Evolutionary conservation across 1,284 basidiomycete species (phyloP).

Genomic region (Golubevia pallescens): DNA sequence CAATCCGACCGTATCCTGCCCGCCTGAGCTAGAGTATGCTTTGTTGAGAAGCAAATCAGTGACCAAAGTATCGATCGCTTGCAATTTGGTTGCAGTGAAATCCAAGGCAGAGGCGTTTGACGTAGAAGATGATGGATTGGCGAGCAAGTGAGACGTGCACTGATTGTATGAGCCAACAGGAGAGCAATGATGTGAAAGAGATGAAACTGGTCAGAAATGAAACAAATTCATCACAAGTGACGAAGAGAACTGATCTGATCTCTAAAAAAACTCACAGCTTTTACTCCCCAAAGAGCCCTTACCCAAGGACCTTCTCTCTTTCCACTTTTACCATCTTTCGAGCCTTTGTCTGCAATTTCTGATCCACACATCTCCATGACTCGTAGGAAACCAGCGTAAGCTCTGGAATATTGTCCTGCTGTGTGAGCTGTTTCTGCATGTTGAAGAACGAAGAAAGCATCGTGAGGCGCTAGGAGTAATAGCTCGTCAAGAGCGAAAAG

Average conservation of each 20-base stretch:
- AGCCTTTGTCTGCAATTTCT: conserved; percentile 8
- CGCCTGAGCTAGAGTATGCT: conserved; percentile 21
- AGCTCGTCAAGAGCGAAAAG: conserved; percentile 56
- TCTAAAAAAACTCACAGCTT: conserved; percentile 29
- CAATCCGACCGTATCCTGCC: background rate
- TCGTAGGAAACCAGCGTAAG: conserved; percentile 55
- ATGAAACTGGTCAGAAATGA: conserved; percentile 4
- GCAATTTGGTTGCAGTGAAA: conserved; percentile 18
- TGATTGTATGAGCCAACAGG: background rate
- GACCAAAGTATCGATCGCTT: conserved; percentile 35
- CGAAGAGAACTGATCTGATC: background rate
- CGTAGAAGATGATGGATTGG: conserved; percentile 5
- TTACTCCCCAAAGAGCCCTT: conserved; percentile 55
- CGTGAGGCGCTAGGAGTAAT: conserved; percentile 51
- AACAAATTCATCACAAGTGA: conserved; percentile 8
- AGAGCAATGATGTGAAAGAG: background rate
- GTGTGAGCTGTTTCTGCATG: conserved; percentile 60
- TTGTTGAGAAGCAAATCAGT: conserved; percentile 37
- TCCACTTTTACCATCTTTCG: background rate
- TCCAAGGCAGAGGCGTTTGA: conserved; percentile 8
- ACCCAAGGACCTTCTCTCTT: conserved; percentile 36
- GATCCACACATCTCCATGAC: conserved; percentile 48
- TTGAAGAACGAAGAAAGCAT: conserved; percentile 51
- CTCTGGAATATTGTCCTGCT: conserved; percentile 25
- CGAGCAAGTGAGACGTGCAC: background rate